Percentiles rank a stretch among this genome's conserved stretches.
phyloP scores from a whole-genome alignment of 768 basidiomycete species.

The Mycena vitilis region DNA sequence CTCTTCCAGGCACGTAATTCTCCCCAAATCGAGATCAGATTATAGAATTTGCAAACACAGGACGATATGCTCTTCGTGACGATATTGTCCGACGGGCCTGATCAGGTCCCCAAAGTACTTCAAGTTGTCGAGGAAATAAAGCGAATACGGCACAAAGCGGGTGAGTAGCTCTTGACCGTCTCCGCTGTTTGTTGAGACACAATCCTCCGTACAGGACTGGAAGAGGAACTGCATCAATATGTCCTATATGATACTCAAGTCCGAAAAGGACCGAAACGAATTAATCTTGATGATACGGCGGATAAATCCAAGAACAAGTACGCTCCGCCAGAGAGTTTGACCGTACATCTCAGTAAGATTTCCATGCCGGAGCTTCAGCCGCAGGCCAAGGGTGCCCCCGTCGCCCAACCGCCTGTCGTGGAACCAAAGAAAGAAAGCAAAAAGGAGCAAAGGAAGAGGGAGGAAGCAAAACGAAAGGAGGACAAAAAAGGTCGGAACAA shows the following conservation, averaged over 20 bases:
- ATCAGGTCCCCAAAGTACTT: constrained; percentile 81
- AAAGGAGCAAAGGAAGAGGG: constrained; percentile 40
- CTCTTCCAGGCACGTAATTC: constrained; percentile 65
- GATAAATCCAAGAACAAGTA: constrained; percentile 61
- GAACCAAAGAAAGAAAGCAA: constrained; percentile 43
- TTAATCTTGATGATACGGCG: constrained; percentile 71
- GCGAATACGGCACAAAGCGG: constrained; percentile 80
- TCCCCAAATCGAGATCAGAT: background rate
- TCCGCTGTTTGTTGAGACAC: constrained; percentile 8
- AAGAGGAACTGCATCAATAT: constrained; percentile 79
- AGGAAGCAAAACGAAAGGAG: constrained; percentile 47
- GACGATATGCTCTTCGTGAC: constrained; percentile 87
- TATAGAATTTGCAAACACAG: constrained; percentile 37
- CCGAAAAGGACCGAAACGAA: constrained; percentile 70
- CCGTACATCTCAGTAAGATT: constrained; percentile 87
- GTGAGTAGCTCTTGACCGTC: constrained; percentile 47
- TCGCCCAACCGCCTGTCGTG: constrained; percentile 31
- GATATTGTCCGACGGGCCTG: constrained; percentile 69
- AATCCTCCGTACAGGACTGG: constrained; percentile 48
- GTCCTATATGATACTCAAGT: constrained; percentile 72
- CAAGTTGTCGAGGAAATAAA: constrained; percentile 85
- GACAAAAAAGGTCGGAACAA: constrained; percentile 45
- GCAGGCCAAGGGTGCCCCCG: constrained; percentile 43
- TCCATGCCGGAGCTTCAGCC: constrained; percentile 87
- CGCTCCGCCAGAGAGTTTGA: constrained; percentile 73